These are phyloP conservation scores for Musa acuminata DNA, from an alignment of 176 grass and related monocot species.

Conservation along the genomic window DNA sequence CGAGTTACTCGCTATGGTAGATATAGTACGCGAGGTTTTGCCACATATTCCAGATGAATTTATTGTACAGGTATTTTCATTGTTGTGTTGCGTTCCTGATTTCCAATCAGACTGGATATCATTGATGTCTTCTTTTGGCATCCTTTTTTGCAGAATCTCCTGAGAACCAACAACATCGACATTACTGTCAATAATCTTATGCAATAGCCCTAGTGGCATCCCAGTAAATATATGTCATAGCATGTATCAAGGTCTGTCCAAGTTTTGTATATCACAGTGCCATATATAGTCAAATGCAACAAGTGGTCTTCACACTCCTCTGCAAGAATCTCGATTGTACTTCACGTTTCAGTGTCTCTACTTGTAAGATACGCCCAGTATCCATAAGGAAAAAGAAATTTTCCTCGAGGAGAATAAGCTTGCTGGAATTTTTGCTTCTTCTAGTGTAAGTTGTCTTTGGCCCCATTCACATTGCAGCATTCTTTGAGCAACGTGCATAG, in stretches of 20 bases:
- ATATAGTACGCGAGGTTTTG: slow-evolving; percentile 88
- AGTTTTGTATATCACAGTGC: slow-evolving; percentile 8
- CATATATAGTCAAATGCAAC: not conserved
- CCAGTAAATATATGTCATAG: not conserved
- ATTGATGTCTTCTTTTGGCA: slow-evolving; percentile 11
- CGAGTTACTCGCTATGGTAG: slow-evolving; percentile 59
- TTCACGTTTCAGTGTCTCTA: not conserved
- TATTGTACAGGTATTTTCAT: slow-evolving; percentile 71
- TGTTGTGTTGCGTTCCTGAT: slow-evolving; percentile 3
- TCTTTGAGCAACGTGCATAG: no score
- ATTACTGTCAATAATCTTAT: slow-evolving; percentile 99
- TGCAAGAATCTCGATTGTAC: not conserved
- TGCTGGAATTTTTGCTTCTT: not conserved
- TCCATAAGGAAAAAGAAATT: not conserved
- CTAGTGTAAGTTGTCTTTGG: no score
- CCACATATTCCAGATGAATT: slow-evolving; percentile 81
- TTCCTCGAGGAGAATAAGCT: not conserved
- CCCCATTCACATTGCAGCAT: no score
- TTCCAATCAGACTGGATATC: slow-evolving; percentile 3
- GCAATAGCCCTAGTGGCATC: slow-evolving; percentile 29
- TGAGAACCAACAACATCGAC: slow-evolving; percentile 91
- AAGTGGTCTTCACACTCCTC: not conserved
- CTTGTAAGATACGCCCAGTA: not conserved
- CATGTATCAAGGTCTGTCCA: not conserved
- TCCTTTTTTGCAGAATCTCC: slow-evolving; percentile 59